phyloP scores from a whole-genome alignment of 768 basidiomycete genomes.

The Tulasnella calospora region DNA sequence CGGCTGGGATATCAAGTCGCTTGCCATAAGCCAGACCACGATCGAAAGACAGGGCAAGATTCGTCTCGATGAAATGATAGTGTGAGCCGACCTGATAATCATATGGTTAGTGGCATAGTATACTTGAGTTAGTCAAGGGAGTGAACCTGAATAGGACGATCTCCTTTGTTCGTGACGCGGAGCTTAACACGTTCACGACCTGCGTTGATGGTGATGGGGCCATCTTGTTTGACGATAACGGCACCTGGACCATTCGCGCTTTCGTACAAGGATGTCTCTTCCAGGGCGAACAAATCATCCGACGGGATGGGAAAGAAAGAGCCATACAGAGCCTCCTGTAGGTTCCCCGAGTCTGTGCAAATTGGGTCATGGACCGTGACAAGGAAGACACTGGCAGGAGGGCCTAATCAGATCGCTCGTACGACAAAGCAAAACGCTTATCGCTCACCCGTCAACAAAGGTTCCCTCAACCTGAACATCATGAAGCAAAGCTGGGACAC shows the following conservation, averaged over 20 bases:
- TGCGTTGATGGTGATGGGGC: constrained; percentile 66
- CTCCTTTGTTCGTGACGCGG: constrained; percentile 83
- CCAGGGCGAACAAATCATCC: constrained; percentile 56
- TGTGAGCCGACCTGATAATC: constrained; percentile 75
- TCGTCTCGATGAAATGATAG: constrained; percentile 91
- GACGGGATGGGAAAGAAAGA: constrained; percentile 84
- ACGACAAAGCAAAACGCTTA: neutral
- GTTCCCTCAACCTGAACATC: constrained; percentile 95
- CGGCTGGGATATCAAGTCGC: constrained; percentile 86
- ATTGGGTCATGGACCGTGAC: constrained; percentile 96
- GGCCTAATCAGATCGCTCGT: neutral
- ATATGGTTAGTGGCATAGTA: neutral
- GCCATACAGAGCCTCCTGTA: constrained; percentile 78
- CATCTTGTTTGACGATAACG: constrained; percentile 56
- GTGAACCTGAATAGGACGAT: constrained; percentile 82
- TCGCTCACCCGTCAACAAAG: constrained; percentile 71
- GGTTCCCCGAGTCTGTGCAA: constrained; percentile 71
- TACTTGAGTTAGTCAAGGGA: neutral
- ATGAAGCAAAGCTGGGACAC: constrained; percentile 67
- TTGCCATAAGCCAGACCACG: constrained; percentile 73
- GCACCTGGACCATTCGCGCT: constrained; percentile 66
- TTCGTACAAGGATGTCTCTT: constrained; percentile 47
- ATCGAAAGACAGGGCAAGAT: constrained; percentile 75
- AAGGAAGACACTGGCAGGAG: constrained; percentile 66
- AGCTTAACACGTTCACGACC: constrained; percentile 65